Conservation (phyloP, 1,284 basidiomycete genomes). For the Apiotrichum veenhuisii region DNA sequence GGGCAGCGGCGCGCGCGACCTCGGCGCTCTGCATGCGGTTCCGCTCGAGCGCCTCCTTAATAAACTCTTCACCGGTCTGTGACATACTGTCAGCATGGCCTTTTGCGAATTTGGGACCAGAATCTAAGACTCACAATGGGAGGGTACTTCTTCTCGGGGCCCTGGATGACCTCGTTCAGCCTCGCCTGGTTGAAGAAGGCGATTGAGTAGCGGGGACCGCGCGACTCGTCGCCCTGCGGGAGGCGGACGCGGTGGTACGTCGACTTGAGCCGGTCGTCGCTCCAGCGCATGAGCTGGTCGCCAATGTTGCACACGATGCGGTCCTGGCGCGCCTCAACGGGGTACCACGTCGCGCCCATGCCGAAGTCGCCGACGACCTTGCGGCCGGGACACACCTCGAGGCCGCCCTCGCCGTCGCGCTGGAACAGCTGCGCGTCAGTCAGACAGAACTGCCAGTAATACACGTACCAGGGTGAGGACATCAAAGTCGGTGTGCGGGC, state of each 20-base stretch:
- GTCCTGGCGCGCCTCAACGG: constrained; percentile 30
- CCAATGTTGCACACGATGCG: constrained; percentile 40
- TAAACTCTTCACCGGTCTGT: constrained; percentile 34
- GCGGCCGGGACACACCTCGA: constrained; percentile 37
- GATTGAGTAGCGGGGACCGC: constrained; percentile 29
- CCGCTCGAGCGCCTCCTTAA: constrained; percentile 28
- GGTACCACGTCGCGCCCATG: constrained; percentile 30
- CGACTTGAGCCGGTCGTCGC: constrained; percentile 33
- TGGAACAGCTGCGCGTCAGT: constrained; percentile 27
- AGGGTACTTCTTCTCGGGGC: constrained; percentile 31
- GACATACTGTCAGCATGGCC: neutral
- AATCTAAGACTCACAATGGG: constrained; percentile 29
- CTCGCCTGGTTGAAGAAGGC: constrained; percentile 40
- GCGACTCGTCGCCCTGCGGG: constrained; percentile 25
- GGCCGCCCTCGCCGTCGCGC: constrained; percentile 32
- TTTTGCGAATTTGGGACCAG: neutral
- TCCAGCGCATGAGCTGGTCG: constrained; percentile 37
- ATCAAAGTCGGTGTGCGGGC: constrained; percentile 38
- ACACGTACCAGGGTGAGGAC: constrained; percentile 23
- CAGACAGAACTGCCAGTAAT: neutral
- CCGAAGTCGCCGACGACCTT: constrained; percentile 37
- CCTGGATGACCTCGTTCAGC: constrained; percentile 29
- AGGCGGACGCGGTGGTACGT: constrained; percentile 37
- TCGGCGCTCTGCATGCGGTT: constrained; percentile 37
- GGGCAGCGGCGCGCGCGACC: constrained; percentile 21